phyloP scores from a whole-genome alignment of 352 stramenopile genomes.

The Pythium coloratum region DNA sequence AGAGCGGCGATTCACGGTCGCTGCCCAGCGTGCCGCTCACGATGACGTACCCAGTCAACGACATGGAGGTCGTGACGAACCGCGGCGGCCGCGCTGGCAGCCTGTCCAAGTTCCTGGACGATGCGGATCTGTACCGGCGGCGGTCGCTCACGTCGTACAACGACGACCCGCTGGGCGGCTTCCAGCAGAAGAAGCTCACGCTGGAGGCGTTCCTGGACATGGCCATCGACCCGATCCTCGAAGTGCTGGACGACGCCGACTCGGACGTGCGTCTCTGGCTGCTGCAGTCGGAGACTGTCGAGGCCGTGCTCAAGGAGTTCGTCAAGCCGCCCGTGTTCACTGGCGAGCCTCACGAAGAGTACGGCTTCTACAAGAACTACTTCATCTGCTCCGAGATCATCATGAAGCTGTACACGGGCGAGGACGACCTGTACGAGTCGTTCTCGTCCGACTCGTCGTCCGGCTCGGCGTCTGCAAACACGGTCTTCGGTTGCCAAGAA shows the following conservation, averaged over 20 bases:
- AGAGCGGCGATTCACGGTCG: constrained; percentile 17
- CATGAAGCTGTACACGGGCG: constrained; percentile 88
- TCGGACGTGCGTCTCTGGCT: constrained; percentile 85
- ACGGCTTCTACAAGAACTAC: constrained; percentile 88
- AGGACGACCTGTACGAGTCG: constrained; percentile 87
- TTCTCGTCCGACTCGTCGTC: constrained; percentile 84
- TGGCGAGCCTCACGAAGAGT: constrained; percentile 83
- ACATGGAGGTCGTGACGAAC: constrained; percentile 85
- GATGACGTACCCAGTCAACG: constrained; percentile 78
- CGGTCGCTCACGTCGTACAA: constrained; percentile 72
- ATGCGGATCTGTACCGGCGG: constrained; percentile 69
- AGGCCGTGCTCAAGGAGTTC: constrained; percentile 77
- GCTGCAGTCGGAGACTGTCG: constrained; percentile 75
- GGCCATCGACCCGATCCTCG: constrained; percentile 83
- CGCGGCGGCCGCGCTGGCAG: constrained; percentile 63
- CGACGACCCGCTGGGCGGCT: constrained; percentile 56
- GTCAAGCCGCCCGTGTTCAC: constrained; percentile 72
- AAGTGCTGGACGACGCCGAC: constrained; percentile 85
- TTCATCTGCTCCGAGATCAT: constrained; percentile 90
- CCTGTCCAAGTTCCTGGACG: constrained; percentile 81
- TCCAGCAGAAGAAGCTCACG: constrained; percentile 71
- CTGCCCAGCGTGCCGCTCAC: constrained; percentile 47
- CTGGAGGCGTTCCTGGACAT: constrained; percentile 72
- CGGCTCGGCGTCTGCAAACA: constrained; percentile 56
- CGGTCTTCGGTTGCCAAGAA: constrained; percentile 83